phyloP scores from a whole-genome alignment of 2,329 filamentous ascomycete genomes.

The Colletotrichum navitas region DNA sequence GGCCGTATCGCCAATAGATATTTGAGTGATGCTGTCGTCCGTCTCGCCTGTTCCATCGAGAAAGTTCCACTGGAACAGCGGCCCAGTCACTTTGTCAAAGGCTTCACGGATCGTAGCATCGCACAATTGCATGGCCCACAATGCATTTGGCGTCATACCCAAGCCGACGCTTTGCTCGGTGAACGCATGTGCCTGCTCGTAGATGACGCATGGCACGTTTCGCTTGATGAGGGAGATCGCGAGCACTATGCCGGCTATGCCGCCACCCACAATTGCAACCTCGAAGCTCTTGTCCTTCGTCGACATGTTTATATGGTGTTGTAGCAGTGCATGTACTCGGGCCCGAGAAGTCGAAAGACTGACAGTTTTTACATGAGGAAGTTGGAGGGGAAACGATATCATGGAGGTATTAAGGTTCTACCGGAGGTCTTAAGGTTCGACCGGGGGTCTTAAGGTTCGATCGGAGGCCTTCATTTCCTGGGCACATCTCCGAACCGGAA shows the following conservation, averaged over 20 bases:
- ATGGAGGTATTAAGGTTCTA: not conserved
- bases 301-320: not conserved
- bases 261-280: conserved; percentile 65
- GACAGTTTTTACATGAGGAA: too few relatives aligned
- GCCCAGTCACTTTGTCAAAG: conserved; percentile 50
- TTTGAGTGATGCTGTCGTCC: not conserved
- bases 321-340: too few relatives aligned
- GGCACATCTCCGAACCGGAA: not conserved
- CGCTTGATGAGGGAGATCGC: conserved; percentile 59
- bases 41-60: conserved; percentile 33
- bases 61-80: conserved; percentile 41
- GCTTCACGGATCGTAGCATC: conserved; percentile 49
- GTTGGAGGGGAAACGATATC: not conserved
- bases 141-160: conserved; percentile 63
- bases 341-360: too few relatives aligned
- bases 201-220: conserved; percentile 57
- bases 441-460: too few relatives aligned
- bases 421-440: too few relatives aligned
- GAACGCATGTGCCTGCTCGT: conserved; percentile 59
- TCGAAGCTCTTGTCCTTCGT: conserved; percentile 23
- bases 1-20: conserved; percentile 4
- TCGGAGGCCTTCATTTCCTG: not conserved
- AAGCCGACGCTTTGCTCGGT: conserved; percentile 65
- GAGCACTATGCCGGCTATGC: conserved; percentile 63
- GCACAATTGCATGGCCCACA: conserved; percentile 54